Conservation (phyloP, 2,329 filamentous ascomycete genomes). For the Cercospora beticola region DNA sequence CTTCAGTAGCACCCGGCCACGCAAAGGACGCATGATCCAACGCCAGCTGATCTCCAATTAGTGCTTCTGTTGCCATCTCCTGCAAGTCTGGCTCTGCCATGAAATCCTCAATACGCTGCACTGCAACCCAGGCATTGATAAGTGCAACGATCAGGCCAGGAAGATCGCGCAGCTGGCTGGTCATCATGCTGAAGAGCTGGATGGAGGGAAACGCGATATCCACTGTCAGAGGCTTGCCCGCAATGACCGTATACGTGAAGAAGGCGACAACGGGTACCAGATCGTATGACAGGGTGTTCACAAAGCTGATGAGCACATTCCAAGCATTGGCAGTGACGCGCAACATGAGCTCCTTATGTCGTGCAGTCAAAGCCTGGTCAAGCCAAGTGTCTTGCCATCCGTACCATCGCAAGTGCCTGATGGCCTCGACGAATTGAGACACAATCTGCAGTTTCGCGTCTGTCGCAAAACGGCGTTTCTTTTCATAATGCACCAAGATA, state of each 20-base stretch:
- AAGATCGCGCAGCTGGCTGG: constrained; percentile 69
- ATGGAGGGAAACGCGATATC: constrained; percentile 86
- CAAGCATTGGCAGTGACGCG: constrained; percentile 65
- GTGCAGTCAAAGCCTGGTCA: constrained; percentile 64
- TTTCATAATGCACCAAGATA: constrained; percentile 66
- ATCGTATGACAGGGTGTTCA: constrained; percentile 70
- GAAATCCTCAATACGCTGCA: constrained; percentile 78
- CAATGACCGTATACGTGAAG: constrained; percentile 73
- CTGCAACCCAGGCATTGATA: constrained; percentile 78
- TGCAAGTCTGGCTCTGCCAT: constrained; percentile 79
- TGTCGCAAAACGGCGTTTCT: constrained; percentile 68
- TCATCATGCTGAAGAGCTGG: constrained; percentile 74
- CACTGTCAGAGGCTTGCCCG: constrained; percentile 66
- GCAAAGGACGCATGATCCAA: constrained; percentile 70
- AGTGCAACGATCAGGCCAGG: constrained; percentile 73
- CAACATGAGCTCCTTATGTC: constrained; percentile 66
- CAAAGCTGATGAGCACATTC: constrained; percentile 62
- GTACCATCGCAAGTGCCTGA: constrained; percentile 78
- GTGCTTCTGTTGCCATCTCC: constrained; percentile 39
- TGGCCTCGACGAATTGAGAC: constrained; percentile 82
- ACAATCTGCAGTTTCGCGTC: constrained; percentile 77
- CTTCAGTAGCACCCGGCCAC: constrained; percentile 68
- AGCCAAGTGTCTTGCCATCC: constrained; percentile 80
- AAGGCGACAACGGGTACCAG: constrained; percentile 80
- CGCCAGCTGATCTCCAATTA: constrained; percentile 40